Evolutionary conservation across 495 filamentous ascomycete species (phyloP).

Genomic region (Glarea lozoyensis): DNA sequence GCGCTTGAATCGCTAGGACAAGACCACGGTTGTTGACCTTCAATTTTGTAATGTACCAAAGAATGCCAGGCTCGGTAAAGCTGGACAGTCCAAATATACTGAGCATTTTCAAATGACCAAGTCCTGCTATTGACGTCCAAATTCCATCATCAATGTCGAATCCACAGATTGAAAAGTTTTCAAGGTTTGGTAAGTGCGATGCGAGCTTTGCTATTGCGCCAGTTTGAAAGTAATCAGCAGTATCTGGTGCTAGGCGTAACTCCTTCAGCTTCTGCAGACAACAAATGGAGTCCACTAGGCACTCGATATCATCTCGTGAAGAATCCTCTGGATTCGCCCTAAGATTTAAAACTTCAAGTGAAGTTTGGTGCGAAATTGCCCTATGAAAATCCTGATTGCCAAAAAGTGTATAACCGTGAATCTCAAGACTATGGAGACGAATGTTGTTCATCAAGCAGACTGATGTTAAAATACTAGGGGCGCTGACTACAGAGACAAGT

Average conservation of each 20-base stretch:
- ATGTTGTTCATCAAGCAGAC: slow-evolving; percentile 36
- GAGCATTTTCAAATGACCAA: slow-evolving; percentile 34
- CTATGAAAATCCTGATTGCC: slow-evolving; percentile 40
- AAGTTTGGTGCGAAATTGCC: slow-evolving; percentile 38
- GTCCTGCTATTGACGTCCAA: slow-evolving; percentile 32
- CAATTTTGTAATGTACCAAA: slow-evolving; percentile 36
- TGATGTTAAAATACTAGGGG: slow-evolving; percentile 41
- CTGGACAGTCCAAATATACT: slow-evolving; percentile 35
- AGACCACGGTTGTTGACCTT: slow-evolving; percentile 22
- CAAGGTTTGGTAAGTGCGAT: slow-evolving; percentile 20
- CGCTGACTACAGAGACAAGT: slow-evolving; percentile 40
- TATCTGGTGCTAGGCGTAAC: slow-evolving; percentile 40
- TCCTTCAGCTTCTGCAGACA: slow-evolving; percentile 38
- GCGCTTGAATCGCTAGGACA: slow-evolving; percentile 30
- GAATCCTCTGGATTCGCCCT: slow-evolving; percentile 40
- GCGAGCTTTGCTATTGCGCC: slow-evolving; percentile 43
- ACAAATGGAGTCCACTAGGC: slow-evolving; percentile 38
- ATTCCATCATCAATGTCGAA: slow-evolving; percentile 44
- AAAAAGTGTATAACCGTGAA: slow-evolving; percentile 33
- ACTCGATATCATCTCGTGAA: slow-evolving; percentile 34
- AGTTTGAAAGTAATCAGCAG: slow-evolving; percentile 45
- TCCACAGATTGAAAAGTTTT: slow-evolving; percentile 29
- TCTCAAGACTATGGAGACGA: slow-evolving; percentile 35
- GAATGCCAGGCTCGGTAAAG: slow-evolving; percentile 37
- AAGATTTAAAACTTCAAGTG: slow-evolving; percentile 37